Conservation (phyloP, 208 protist genomes). For the Tetramitus jugosus region DNA sequence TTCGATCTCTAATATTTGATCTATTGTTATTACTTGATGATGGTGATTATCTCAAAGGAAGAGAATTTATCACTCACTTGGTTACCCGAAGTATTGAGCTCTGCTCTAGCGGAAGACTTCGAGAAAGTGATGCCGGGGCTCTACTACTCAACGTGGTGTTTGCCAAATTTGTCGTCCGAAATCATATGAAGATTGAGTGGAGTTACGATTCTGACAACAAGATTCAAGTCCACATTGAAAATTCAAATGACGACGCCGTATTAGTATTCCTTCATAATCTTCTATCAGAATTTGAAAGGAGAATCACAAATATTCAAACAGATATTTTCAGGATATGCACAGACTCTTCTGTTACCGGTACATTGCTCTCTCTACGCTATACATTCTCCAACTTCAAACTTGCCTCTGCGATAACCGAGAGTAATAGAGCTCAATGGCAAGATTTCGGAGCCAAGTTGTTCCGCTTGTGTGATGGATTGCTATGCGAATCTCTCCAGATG, state of each 20-base stretch:
- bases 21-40: too few species aligned
- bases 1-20: too few species aligned
- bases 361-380: background rate
- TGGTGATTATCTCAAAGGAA: too few species aligned
- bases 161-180: constrained; percentile 22
- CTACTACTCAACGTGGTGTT: constrained; percentile 20
- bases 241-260: too few species aligned
- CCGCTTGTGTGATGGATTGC: background rate
- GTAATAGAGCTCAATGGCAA: constrained; percentile 3
- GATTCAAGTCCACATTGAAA: background rate
- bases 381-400: constrained; percentile 23
- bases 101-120: too few species aligned
- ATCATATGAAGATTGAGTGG: too few species aligned
- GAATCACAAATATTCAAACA: background rate
- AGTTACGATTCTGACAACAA: background rate
- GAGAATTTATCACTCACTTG: too few species aligned
- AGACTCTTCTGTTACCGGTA: background rate
- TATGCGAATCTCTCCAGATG: constrained; percentile 15
- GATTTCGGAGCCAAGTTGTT: constrained; percentile 12
- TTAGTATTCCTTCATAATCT: background rate
- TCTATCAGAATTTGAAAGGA: background rate
- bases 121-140: constrained; percentile 30
- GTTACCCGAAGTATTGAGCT: too few species aligned
- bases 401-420: too few species aligned
- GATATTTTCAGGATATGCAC: constrained; percentile 21